A percentile compares a stretch with the other conserved stretches of the same genome.
These are phyloP conservation scores for Aspergillus sclerotioniger DNA, from an alignment of 495 filamentous ascomycete species.

Conservation along the genomic window DNA sequence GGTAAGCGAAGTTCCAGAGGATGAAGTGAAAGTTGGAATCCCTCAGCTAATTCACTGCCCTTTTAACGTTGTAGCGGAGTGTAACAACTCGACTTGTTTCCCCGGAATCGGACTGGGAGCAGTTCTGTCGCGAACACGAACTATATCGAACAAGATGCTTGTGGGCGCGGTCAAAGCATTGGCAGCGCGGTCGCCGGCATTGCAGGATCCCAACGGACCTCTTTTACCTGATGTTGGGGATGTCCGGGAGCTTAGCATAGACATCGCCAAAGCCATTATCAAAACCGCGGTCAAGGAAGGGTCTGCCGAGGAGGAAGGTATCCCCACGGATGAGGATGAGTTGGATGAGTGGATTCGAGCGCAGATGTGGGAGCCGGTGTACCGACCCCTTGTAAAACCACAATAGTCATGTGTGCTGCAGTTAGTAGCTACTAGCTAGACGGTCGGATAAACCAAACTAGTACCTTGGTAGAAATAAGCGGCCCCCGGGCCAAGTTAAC, in stretches of 20 bases:
- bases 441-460: no score
- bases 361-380: slow-evolving; percentile 88
- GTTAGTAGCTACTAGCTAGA: no score
- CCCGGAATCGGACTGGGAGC: slow-evolving; percentile 81
- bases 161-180: slow-evolving; percentile 75
- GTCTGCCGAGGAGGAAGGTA: slow-evolving; percentile 51
- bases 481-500: no score
- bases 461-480: no score
- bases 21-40: not conserved
- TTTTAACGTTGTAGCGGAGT: slow-evolving; percentile 57
- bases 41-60: not conserved
- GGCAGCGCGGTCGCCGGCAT: slow-evolving; percentile 65
- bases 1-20: slow-evolving; percentile 33
- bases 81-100: slow-evolving; percentile 88
- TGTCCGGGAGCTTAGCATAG: slow-evolving; percentile 72
- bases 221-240: slow-evolving; percentile 75
- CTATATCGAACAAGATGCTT: slow-evolving; percentile 75
- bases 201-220: slow-evolving; percentile 53
- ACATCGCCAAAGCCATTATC: slow-evolving; percentile 79
- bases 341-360: slow-evolving; percentile 78
- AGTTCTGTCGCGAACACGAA: slow-evolving; percentile 61
- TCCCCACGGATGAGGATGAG: slow-evolving; percentile 47
- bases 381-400: slow-evolving; percentile 54
- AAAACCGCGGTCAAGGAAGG: slow-evolving; percentile 66
- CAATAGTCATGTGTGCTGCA: not conserved